phyloP scores from a whole-genome alignment of 2,329 filamentous ascomycete genomes.

The Monilinia polystroma region DNA sequence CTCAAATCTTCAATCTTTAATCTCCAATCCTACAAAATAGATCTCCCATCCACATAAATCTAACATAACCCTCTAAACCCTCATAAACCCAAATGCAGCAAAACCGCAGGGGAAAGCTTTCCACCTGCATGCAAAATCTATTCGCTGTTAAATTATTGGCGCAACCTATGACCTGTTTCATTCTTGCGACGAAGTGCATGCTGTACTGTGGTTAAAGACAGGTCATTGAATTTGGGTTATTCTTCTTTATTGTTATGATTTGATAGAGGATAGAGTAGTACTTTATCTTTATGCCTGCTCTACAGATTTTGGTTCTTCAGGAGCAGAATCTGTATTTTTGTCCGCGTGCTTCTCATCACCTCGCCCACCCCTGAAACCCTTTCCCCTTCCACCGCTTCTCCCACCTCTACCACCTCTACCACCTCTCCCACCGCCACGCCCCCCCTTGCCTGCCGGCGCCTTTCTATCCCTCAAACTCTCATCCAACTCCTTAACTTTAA shows the following conservation, averaged over 20 bases:
- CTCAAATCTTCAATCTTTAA: too few relatives aligned
- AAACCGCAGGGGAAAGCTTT: too few relatives aligned
- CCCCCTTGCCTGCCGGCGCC: constrained; percentile 44
- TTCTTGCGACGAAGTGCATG: too few relatives aligned
- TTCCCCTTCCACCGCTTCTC: constrained; percentile 34
- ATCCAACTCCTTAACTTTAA: constrained; percentile 66
- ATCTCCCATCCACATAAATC: too few relatives aligned
- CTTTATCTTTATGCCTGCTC: background rate
- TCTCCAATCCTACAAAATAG: too few relatives aligned
- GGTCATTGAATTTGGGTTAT: background rate
- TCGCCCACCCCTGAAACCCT: constrained; percentile 1
- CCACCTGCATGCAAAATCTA: too few relatives aligned
- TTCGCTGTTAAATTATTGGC: too few relatives aligned
- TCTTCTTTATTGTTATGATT: background rate
- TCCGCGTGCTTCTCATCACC: constrained; percentile 34
- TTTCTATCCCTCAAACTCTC: constrained; percentile 55
- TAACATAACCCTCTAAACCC: too few relatives aligned
- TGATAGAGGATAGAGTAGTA: background rate
- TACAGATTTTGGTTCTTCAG: background rate
- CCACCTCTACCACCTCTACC: constrained; percentile 36
- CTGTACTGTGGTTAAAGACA: too few relatives aligned
- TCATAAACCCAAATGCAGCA: too few relatives aligned
- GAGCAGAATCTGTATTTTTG: constrained; percentile 33
- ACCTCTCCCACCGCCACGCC: constrained; percentile 36
- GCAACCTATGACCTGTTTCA: too few relatives aligned